Percentiles rank a stretch among this genome's conserved stretches.
phyloP scores from a whole-genome alignment of 2,329 filamentous ascomycete genomes.

The Geosmithia flava region DNA sequence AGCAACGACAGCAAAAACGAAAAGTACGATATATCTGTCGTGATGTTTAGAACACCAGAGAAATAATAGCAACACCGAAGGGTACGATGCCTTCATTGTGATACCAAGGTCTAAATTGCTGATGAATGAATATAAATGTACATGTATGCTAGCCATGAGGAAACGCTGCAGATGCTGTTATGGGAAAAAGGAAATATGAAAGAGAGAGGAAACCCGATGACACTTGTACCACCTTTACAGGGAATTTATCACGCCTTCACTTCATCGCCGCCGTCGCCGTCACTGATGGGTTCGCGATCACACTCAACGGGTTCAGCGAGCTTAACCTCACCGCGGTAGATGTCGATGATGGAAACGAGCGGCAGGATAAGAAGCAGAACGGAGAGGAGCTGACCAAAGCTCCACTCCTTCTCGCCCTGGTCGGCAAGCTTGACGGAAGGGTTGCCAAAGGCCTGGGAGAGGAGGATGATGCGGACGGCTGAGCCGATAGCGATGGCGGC shows the following conservation, averaged over 20 bases:
- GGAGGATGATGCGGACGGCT: constrained; percentile 39
- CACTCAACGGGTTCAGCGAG: constrained; percentile 29
- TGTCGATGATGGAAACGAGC: constrained; percentile 46
- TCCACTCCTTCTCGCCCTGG: constrained; percentile 43
- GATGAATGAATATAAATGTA: no score
- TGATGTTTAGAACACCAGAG: no score
- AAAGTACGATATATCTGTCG: no score
- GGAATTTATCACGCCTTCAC: neutral
- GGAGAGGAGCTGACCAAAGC: constrained; percentile 50
- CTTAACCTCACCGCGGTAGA: constrained; percentile 36
- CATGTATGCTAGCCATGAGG: no score
- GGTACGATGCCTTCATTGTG: no score
- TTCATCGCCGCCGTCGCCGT: constrained; percentile 1
- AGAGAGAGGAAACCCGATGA: no score
- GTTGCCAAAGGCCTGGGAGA: constrained; percentile 47
- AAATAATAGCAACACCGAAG: no score
- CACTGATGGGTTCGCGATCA: constrained; percentile 4
- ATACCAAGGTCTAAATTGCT: no score
- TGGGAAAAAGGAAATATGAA: no score
- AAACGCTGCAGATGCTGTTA: no score
- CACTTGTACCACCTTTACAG: no score
- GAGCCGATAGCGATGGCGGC: constrained; percentile 45
- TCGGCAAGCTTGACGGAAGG: constrained; percentile 38
- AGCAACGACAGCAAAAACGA: no score
- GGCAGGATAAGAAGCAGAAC: constrained; percentile 47